Base-by-base conservation (phyloP, 169 alveolate species). In the Cardiosporidium cionae region DNA sequence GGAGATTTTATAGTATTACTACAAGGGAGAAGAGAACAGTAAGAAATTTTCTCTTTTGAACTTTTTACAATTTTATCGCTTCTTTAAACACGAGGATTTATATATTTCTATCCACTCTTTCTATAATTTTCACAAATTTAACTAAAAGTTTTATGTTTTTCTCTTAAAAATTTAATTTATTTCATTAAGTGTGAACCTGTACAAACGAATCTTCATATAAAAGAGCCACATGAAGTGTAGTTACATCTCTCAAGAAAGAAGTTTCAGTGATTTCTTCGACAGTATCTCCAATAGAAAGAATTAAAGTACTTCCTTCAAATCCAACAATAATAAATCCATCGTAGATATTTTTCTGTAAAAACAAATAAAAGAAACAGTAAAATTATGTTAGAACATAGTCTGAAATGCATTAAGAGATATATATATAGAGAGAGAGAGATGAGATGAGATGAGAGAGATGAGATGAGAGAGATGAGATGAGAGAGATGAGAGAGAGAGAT, bases 261-360 rank as follows among this genome's bases (percentile, higher is more conserved):
- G 81, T 58, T 82, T 96, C 97, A 33, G 89, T 83, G 16, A 93
- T 96, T 81, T 94, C 96, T 65, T 90, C 91, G 2, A 92, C 94
- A 23, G 94, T 94, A 28, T 94, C 98, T 0, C 96, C 98, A 52
- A 96, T 93, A 64, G 93, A 90, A 32, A 97, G 86, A 35, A 97
- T 97, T 54, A 96, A 79, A 25, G 99, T 94, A 66, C 88, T 90
- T 33, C 94, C 96, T 31, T 85, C 90, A 84, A 96, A 97, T 32
- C 98, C 89, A 23, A 98, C 94, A 32, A 97, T 86, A 65, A 96
- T 96, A 85, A 81, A 96, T 75, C 94, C 94, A 74, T 92, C 90
- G 65, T 58, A 84, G 73, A 34, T 36, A 36, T 63, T 27, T 32
- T 62, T 67, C 32, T 6, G 54, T 9, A 44, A n/a, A n/a, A n/a